Evolutionary conservation across 306 rosid genomes (phyloP).

Genomic region (Coriaria nepalensis): DNA sequence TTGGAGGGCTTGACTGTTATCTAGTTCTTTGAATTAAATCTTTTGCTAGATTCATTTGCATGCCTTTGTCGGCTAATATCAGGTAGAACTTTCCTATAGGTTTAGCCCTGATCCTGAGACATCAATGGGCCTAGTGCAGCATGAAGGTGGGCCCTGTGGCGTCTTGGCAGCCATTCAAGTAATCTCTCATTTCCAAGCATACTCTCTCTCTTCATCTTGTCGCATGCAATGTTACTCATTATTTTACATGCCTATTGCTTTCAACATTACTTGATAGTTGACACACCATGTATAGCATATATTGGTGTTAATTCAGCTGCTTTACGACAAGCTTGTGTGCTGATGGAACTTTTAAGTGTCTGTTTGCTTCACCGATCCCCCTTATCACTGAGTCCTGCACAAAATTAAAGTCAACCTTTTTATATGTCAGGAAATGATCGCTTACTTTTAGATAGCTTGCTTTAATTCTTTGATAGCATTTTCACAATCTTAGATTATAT

Average conservation of each 20-base stretch:
- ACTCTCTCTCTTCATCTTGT: conserved; percentile 12
- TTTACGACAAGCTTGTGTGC: too few relatives aligned
- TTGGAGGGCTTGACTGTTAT: neutral
- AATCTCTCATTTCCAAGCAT: conserved; percentile 28
- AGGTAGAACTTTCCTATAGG: conserved; percentile 31
- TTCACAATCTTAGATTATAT: too few relatives aligned
- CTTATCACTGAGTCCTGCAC: too few relatives aligned
- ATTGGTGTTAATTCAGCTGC: too few relatives aligned
- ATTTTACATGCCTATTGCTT: conserved; percentile 3
- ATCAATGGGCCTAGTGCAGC: conserved; percentile 95
- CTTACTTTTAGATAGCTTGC: too few relatives aligned
- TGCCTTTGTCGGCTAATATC: conserved; percentile 23
- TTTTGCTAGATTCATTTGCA: conserved; percentile 13
- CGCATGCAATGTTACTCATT: conserved; percentile 11
- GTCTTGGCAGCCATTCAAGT: conserved; percentile 98
- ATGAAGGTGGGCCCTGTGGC: conserved; percentile 99
- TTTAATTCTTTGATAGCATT: too few relatives aligned
- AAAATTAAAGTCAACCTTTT: too few relatives aligned
- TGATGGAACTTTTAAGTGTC: too few relatives aligned
- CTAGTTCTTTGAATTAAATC: neutral
- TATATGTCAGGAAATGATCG: too few relatives aligned
- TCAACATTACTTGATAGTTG: conserved; percentile 1
- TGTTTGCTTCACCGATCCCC: too few relatives aligned
- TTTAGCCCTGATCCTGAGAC: conserved; percentile 81
- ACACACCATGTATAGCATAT: neutral